phyloP scores from a whole-genome alignment of 495 filamentous ascomycete species.

The Hyaloscypha variabilis region DNA sequence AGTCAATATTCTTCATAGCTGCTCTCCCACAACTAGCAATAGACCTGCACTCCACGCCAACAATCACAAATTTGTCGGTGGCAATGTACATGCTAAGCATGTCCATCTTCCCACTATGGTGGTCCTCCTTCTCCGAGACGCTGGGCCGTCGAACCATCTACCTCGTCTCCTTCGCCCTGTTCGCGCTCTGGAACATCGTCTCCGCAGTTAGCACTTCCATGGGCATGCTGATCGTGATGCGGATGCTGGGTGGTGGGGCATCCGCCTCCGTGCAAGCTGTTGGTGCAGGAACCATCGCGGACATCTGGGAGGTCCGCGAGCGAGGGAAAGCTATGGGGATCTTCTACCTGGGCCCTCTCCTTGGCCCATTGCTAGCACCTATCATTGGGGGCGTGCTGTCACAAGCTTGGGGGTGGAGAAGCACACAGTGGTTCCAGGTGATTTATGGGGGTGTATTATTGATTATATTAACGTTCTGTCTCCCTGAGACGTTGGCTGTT shows the following conservation, averaged over 20 bases:
- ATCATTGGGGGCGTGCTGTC: constrained; percentile 84
- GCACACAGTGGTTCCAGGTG: constrained; percentile 84
- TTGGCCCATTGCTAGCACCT: constrained; percentile 81
- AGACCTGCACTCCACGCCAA: constrained; percentile 66
- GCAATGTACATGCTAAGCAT: constrained; percentile 90
- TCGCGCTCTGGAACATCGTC: constrained; percentile 75
- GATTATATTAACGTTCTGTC: constrained; percentile 62
- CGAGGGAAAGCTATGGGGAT: constrained; percentile 88
- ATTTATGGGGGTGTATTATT: constrained; percentile 72
- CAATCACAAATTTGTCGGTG: constrained; percentile 79
- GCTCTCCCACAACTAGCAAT: constrained; percentile 69
- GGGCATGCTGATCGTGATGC: constrained; percentile 83
- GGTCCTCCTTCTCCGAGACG: constrained; percentile 87
- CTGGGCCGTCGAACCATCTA: constrained; percentile 86
- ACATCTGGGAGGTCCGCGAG: constrained; percentile 84
- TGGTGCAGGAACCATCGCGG: constrained; percentile 89
- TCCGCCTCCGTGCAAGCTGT: constrained; percentile 90
- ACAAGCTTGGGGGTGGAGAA: constrained; percentile 75
- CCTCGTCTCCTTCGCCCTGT: constrained; percentile 77
- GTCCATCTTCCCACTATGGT: constrained; percentile 93
- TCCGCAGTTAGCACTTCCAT: constrained; percentile 76
- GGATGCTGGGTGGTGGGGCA: constrained; percentile 79
- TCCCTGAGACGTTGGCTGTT: constrained; percentile 69
- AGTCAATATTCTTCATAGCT: constrained; percentile 58
- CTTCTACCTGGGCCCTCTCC: constrained; percentile 89